Evolutionary conservation across 208 protist genomes (phyloP), one percentile per base, ranked within the genome.

Genomic region (Acanthamoeba castellanii): DNA sequence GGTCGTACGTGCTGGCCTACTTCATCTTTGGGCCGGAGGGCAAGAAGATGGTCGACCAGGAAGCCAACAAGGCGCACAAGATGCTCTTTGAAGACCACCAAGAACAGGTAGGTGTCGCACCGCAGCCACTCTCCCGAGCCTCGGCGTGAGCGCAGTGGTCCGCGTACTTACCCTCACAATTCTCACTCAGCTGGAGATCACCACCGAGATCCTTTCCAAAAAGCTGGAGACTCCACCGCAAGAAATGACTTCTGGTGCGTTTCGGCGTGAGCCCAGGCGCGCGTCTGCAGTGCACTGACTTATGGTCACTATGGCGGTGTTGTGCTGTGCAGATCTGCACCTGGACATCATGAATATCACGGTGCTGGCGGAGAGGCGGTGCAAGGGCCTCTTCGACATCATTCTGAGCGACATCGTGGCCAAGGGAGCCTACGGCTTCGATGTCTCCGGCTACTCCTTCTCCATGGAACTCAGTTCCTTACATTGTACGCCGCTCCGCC

Each of bases 31-130:
- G 84, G n/a, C 34, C n/a, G 84, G 84, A 91, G 42, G 84, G 84
- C 50, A 91, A 91, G 84, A 91, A 91, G 84, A 61, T 32, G 57
- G 84, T 91, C 9, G 84, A 91, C 45, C 30, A 70, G 3, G 27
- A 42, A 30, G 57, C 50, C 34, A 91, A 91, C 59, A 66, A 91
- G 25, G 84, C 84, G 4, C 84, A 91, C 32, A 91, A 91, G 59
- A 91, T 91, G 84, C 84, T 91, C 30, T 91, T 91, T 22, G 84
- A 91, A 30, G 84, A 91, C 55, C 84, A 91, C 16, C 84, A 91
- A 37, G 84, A 91, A 13, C 84, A 91, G 25, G 81, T 89, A 61
- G 8, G 18, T 27, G 22, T 7, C 18, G 0, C 52, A 13, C 45
- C 68, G 3, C 37, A 13, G 1, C 11, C 32, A 45, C 27, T 47